Base-by-base conservation (phyloP, 2,329 filamentous ascomycete species). In the Penicillium sp. region DNA sequence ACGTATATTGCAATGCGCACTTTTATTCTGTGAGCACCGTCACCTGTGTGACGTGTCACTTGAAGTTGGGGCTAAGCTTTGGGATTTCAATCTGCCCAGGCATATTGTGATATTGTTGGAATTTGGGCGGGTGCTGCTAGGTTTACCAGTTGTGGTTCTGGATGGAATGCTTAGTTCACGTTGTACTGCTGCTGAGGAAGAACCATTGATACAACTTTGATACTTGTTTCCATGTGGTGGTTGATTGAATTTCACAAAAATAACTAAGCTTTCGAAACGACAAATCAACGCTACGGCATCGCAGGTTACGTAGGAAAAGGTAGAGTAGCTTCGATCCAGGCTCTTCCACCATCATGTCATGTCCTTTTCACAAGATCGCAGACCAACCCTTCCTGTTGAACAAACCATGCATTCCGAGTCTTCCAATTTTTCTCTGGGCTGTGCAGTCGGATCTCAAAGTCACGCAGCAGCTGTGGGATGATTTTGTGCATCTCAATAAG, bases 401-500 rank as follows among this genome's bases (percentile, higher is more conserved):
- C 58, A 42, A 59, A 59, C 58, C 58, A 60, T 1, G 46, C 42
- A 49, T 56, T 57, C 29, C 27, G 32, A 2, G 47, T 55, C 25
- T 35, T 52, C 53, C 58, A 60, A 2, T 46, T 42, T 24, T 50
- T 32, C 39, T 51, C 44, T 1, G 49, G 44, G 7, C 29, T 25
- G 6, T 46, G 47, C 13, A 57, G 28, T 5, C 37, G 28, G 12
- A 64, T 63, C 10, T 57, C 55, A 38, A 58, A 59, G 3, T 52
- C 41, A 1, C 56, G 49, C 42, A 66, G 27, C 6, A 69, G 38
- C 39, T 59, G 55, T 0, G 64, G 67, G 1, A 70, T 40, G 4
- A 69, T 44, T 44, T 70, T 70, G 29, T 65, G 59, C 31, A 69
- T 61, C 50, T 71, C 67, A 27, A 68, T 47, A 3, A 63, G 49